Base-by-base conservation (phyloP, 1,139 yeast genomes). In the Geotrichum citri-aurantii region DNA sequence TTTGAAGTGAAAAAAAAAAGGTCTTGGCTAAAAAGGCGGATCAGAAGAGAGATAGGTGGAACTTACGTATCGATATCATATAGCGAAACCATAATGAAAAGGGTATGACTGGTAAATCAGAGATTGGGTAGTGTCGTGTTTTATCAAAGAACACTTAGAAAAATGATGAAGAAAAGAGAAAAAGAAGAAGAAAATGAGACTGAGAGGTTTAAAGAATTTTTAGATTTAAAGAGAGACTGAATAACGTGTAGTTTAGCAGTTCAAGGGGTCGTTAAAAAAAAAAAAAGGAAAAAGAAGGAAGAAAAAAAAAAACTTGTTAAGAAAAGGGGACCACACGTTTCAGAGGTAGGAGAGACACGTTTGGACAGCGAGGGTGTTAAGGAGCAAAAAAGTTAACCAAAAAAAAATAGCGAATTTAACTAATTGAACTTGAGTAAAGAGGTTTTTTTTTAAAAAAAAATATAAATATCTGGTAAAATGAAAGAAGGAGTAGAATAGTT, bases 11-110 rank as follows among this genome's bases (percentile, higher is more conserved):
- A 17, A n/a, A 37, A 14, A 37, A 3, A 37, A 37, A 17, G 44
- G 10, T 37, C 44, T 17, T 3, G 10, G 7, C 23, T 7, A 21
- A 46, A 42, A 26, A 8, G n/a, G 17, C 26, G 33, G 31, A 37
- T 7, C n/a, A n/a, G 44, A 7, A 37, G 44, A 37, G 17, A 37
- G 21, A 5, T 5, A n/a, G 44, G 7, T n/a, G 17, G 5, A 37
- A 56, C 59, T 48, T 53, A 57, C 59, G 59, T 57, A 17, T 57
- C 59, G 19, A 51, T 48, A 19, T 57, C 59, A 33, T 57, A 57
- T 27, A 52, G 44, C 19, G 59, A 57, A 8, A 53, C 59, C 59
- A 57, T 57, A 17, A 17, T 14, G 21, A 46, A 17, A 19, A 1
- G 8, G 19, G 10, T 23, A 46, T 23, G 48, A 5, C 44, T 37